A percentile compares a stretch with the other conserved stretches of the same genome.
These are phyloP conservation scores for Daldinia decipiens DNA, from an alignment of 495 filamentous ascomycete species.

Conservation along the genomic window DNA sequence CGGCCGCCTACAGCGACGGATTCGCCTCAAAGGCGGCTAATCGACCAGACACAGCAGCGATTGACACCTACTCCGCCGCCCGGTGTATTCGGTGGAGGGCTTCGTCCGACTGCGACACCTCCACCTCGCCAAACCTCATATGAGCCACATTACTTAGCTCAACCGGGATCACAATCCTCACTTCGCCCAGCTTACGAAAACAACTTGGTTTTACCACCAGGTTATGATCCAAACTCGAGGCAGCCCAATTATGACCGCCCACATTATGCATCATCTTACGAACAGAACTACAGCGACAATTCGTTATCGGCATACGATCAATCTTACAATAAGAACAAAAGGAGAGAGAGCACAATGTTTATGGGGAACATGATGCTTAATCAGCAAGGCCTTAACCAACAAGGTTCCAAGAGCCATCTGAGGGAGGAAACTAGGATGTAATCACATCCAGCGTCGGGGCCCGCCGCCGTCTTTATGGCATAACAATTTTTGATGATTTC, in stretches of 20 bases:
- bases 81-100: constrained; percentile 46
- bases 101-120: constrained; percentile 56
- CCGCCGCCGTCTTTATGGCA: not conserved
- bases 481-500: constrained; percentile 3
- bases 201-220: constrained; percentile 45
- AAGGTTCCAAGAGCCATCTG: constrained; percentile 57
- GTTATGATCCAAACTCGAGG: constrained; percentile 45
- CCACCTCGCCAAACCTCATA: constrained; percentile 53
- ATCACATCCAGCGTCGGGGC: constrained; percentile 12
- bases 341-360: constrained; percentile 60
- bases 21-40: constrained; percentile 57
- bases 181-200: constrained; percentile 56
- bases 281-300: constrained; percentile 48
- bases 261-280: constrained; percentile 47
- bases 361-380: constrained; percentile 55
- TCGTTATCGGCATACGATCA: constrained; percentile 55
- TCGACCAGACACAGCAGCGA: constrained; percentile 53
- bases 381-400: constrained; percentile 57
- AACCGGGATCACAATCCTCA: constrained; percentile 46
- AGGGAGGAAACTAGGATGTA: constrained; percentile 55
- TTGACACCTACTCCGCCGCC: constrained; percentile 59
- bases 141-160: constrained; percentile 50
- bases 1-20: constrained; percentile 56
- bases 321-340: constrained; percentile 51
- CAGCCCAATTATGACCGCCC: constrained; percentile 54